Evolutionary conservation across 805 yeast species (phyloP), one percentile per base, ranked within the genome.

Genomic region (Barnettozyma pratensis): DNA sequence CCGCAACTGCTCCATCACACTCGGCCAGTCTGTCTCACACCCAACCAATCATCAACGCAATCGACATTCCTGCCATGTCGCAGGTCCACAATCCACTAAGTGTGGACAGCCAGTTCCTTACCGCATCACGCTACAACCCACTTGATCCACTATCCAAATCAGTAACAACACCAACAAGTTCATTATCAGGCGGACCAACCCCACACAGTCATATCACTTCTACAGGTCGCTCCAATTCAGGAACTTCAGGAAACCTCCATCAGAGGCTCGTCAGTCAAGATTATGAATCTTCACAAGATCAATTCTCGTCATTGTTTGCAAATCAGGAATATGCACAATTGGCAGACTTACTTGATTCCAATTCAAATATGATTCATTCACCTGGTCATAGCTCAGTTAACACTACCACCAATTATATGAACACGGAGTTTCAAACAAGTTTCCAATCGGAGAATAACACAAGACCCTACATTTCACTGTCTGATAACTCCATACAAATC

Each of bases 301-400:
- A 58, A 4, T 62, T 62, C 37, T 59, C 64, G 3, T 62, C 65
- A 1, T 41, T 59, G 31, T 62, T 71, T 45, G 74, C 72, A 11
- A 71, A 72, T 53, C 73, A 70, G 39, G 75, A 72, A 49, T 71
- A 70, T 45, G 56, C 64, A 2, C 74, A 72, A 53, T 55, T 72
- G 36, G 69, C 75, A 6, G 75, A 67, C 49, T 52, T 72, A 5
- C 46, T 72, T n/a, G 65, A 61, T 35, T 55, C 52, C 28, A 57
- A 60, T 40, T 54, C 52, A 26, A 55, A 60, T 39, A 42, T 42
- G 27, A 31, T 41, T 9, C 31, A 39, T 9, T 50, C 57, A 5
- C 59, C 63, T 1, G 59, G 62, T 1, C 57, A 55, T 41, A 54
- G 59, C 31, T 55, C 62, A 2, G 54, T 51, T 19, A 47, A 49